These are phyloP conservation scores for Wallacemonas collosoma DNA, from an alignment of 208 protist species.

Conservation along the genomic window DNA sequence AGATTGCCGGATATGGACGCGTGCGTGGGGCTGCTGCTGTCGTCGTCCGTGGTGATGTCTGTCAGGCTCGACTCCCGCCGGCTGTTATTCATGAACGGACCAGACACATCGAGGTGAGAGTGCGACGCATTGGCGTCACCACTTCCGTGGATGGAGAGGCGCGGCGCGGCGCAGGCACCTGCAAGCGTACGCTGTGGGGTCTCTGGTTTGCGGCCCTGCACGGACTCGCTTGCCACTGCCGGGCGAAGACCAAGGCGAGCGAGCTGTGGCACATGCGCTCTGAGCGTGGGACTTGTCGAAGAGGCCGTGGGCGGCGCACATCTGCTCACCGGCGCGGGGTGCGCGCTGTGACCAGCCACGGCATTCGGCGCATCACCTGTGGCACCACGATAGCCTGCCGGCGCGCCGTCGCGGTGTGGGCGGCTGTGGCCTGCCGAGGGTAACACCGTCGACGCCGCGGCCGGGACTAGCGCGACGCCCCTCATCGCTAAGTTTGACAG, in stretches of 20 bases:
- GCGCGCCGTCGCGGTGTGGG: too few relatives aligned
- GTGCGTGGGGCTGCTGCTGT: conserved; percentile 12
- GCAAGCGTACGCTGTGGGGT: conserved; percentile 3
- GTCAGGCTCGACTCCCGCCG: conserved; percentile 31
- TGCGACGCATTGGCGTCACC: background rate
- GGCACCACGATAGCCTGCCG: too few relatives aligned
- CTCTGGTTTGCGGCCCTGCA: too few relatives aligned
- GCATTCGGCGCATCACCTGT: too few relatives aligned
- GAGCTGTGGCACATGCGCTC: background rate
- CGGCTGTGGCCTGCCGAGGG: too few relatives aligned
- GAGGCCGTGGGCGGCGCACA: background rate
- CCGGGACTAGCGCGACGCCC: background rate
- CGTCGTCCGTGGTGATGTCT: conserved; percentile 36
- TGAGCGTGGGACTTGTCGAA: background rate
- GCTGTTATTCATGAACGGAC: conserved; percentile 3
- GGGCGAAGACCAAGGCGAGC: background rate
- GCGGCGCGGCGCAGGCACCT: background rate
- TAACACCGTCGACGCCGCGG: background rate
- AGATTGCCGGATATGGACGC: conserved; percentile 19
- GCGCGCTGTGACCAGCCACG: too few relatives aligned
- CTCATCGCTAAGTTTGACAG: background rate
- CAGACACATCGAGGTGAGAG: conserved; percentile 1
- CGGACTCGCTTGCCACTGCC: too few relatives aligned
- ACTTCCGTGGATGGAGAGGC: background rate
- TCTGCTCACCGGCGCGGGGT: too few relatives aligned